Percentiles rank a stretch among this genome's conserved stretches.
Conservation (phyloP, 2,329 filamentous ascomycete species). For the Claviceps sp. region DNA sequence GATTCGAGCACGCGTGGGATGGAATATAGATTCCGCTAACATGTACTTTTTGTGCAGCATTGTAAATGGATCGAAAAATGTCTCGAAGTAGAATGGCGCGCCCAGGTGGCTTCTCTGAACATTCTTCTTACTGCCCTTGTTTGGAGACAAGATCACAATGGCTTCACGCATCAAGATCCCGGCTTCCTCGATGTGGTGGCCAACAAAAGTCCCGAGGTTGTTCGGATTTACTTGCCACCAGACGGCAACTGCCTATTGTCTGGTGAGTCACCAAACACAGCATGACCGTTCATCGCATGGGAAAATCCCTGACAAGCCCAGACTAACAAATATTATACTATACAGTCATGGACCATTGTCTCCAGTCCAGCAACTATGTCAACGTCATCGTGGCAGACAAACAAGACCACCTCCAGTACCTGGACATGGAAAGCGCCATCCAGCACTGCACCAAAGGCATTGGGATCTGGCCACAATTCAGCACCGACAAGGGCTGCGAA, state of each 20-base stretch:
- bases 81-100: constrained; percentile 65
- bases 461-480: constrained; percentile 67
- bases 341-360: constrained; percentile 55
- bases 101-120: constrained; percentile 61
- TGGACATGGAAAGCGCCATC: constrained; percentile 59
- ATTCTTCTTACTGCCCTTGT: constrained; percentile 67
- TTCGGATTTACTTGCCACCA: constrained; percentile 68
- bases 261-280: neutral
- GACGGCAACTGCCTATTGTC: constrained; percentile 69
- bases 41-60: constrained; percentile 30
- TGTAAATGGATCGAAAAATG: constrained; percentile 80
- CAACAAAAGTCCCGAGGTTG: constrained; percentile 69
- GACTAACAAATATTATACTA: constrained; percentile 12
- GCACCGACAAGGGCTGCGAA: constrained; percentile 53
- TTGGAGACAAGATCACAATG: constrained; percentile 75
- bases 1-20: too few relatives aligned
- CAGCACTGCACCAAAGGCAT: constrained; percentile 67
- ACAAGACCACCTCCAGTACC: constrained; percentile 63
- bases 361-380: constrained; percentile 63
- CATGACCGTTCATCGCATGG: too few relatives aligned
- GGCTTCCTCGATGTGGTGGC: constrained; percentile 68
- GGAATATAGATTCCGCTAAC: constrained; percentile 6
- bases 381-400: constrained; percentile 73
- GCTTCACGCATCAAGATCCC: constrained; percentile 70
- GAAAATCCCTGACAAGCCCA: constrained; percentile 1